Percentiles rank a stretch among this genome's conserved stretches.
Conservation (phyloP, 371 early-diverging fungal species). For the Apophysomyces trapeziformis region DNA sequence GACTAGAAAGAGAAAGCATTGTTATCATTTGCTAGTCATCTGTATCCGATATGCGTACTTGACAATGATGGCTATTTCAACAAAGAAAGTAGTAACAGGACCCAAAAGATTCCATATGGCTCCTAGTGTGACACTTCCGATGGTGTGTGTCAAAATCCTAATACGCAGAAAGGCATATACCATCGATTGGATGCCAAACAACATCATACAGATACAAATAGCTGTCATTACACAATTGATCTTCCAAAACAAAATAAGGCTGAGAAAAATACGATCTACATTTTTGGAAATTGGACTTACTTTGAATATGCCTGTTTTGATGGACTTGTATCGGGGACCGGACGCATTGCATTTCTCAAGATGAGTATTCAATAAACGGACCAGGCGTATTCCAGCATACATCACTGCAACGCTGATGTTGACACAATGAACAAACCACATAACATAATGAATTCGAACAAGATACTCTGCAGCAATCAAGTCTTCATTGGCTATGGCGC, state of each 20-base stretch:
- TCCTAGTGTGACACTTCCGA: constrained; percentile 23
- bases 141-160: constrained; percentile 27
- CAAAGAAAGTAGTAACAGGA: constrained; percentile 24
- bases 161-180: constrained; percentile 35
- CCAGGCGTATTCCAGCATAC: constrained; percentile 41
- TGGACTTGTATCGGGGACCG: constrained; percentile 41
- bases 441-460: constrained; percentile 40
- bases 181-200: constrained; percentile 29
- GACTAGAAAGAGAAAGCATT: constrained; percentile 8
- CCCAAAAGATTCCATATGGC: constrained; percentile 35
- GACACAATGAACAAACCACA: constrained; percentile 49
- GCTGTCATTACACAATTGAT: constrained; percentile 26
- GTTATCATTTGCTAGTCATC: not conserved
- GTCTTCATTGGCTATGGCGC: constrained; percentile 36
- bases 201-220: constrained; percentile 27
- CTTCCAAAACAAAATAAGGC: not conserved
- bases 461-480: constrained; percentile 32
- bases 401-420: constrained; percentile 34
- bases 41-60: constrained; percentile 21
- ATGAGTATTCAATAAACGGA: constrained; percentile 35
- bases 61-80: constrained; percentile 32
- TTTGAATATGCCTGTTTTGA: constrained; percentile 50
- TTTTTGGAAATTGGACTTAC: constrained; percentile 7
- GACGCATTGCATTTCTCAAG: constrained; percentile 34
- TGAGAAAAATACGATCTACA: not conserved